Evolutionary conservation across 169 alveolate species (phyloP), one percentile per base, ranked within the genome.

Genomic region (Cystoisospora suis): DNA sequence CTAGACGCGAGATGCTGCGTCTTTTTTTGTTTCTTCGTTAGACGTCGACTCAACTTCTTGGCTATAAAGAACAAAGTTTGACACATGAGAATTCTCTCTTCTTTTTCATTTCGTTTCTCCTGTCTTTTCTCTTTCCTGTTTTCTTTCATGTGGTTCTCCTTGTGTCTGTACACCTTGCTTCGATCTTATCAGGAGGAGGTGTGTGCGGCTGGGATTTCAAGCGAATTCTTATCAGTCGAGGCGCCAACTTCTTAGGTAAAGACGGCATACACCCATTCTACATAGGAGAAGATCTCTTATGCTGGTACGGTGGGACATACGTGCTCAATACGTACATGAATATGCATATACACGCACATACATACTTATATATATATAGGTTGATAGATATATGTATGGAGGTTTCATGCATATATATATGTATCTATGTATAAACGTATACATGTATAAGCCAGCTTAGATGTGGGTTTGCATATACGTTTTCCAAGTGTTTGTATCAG

Each of bases 121-220:
- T 23, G 59, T 46, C 61, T 77, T 4, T 2, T 1, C 86, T 3
- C 70, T 42, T 38, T 15, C 15, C 69, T 79, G 36, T 17, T 65
- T n/a, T 38, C 29, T 17, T 38, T n/a, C 7, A 17, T 79, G 87
- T 45, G 58, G 69, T 7, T 20, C 46, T n/a, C 29, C 70, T 4
- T 81, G 90, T 32, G 87, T n/a, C n/a, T n/a, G n/a, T n/a, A n/a
- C n/a, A n/a, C n/a, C n/a, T n/a, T n/a, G n/a, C n/a, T n/a, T n/a
- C n/a, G n/a, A n/a, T n/a, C n/a, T n/a, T n/a, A n/a, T n/a, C 92
- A 56, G 97, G 97, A 17, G 99, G 99, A 1, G 99, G 99, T 46
- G 99, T 98, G 59, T 96, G 96, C 89, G 99, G 99, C 27, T 98
- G 99, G 99, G 96, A 96, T 86, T 95, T 97, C 87, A 93, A 92